Percentiles rank a stretch among this genome's conserved stretches.
phyloP scores from a whole-genome alignment of 371 early-diverging fungal species.

The Thermomucor indicae-seudaticae region DNA sequence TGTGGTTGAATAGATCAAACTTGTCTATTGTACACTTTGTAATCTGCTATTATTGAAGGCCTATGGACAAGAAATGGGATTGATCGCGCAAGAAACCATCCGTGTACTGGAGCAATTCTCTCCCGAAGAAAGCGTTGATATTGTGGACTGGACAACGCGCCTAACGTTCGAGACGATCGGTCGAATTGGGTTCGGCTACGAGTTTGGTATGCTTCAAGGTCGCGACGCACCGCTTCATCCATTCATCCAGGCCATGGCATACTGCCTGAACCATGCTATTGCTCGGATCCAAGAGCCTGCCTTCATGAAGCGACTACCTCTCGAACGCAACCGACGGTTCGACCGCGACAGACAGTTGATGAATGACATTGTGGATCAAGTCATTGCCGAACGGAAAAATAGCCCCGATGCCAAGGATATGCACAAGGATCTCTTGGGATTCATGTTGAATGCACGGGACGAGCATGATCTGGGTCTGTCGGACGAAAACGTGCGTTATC shows the following conservation, averaged over 20 bases:
- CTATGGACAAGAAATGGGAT: constrained; percentile 43
- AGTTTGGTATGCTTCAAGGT: constrained; percentile 42
- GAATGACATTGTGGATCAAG: constrained; percentile 32
- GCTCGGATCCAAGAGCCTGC: constrained; percentile 22
- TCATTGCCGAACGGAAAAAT: constrained; percentile 31
- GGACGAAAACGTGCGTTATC: constrained; percentile 53
- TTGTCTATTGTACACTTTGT: not conserved
- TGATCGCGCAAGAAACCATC: constrained; percentile 28
- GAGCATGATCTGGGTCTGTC: constrained; percentile 33
- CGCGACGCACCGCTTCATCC: constrained; percentile 35
- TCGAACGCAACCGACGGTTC: constrained; percentile 33
- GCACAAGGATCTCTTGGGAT: constrained; percentile 51
- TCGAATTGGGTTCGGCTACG: constrained; percentile 56
- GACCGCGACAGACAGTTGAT: constrained; percentile 30
- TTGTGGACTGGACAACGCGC: constrained; percentile 53
- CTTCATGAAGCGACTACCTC: constrained; percentile 43
- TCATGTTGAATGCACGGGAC: constrained; percentile 52
- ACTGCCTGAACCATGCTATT: constrained; percentile 23
- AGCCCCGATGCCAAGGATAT: constrained; percentile 32
- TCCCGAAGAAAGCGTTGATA: constrained; percentile 35
- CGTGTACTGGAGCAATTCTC: constrained; percentile 30
- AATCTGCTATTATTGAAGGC: constrained; percentile 11
- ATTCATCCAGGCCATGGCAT: constrained; percentile 53
- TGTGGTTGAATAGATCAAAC: not conserved
- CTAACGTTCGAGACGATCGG: constrained; percentile 52